A percentile compares a stretch with the other conserved stretches of the same genome.
phyloP scores from a whole-genome alignment of 176 grass and related monocot genomes.

The Oryza brachyantha region DNA sequence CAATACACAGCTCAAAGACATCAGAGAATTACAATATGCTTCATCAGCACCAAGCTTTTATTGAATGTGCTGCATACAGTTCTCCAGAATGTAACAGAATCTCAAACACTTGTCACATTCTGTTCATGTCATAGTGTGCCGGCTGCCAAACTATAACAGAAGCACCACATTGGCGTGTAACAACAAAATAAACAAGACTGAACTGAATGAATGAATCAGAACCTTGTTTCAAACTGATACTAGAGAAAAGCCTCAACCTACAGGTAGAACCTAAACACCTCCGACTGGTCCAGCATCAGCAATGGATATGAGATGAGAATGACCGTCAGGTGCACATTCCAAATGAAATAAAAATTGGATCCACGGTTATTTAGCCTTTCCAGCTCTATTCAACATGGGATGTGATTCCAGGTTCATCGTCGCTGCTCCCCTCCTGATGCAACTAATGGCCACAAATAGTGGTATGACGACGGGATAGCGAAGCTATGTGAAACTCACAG shows the following conservation, averaged over 20 bases:
- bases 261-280: conserved; percentile 61
- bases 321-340: conserved; percentile 71
- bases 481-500: conserved; percentile 24
- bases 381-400: conserved; percentile 26
- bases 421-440: conserved; percentile 20
- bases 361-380: conserved; percentile 29
- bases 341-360: conserved; percentile 38
- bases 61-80: not conserved
- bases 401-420: conserved; percentile 33
- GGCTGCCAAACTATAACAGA: conserved; percentile 23
- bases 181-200: conserved; percentile 12
- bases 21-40: not conserved
- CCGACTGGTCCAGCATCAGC: conserved; percentile 62
- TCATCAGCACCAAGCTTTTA: conserved; percentile 33
- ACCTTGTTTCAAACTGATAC: conserved; percentile 27
- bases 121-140: conserved; percentile 1
- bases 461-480: conserved; percentile 16
- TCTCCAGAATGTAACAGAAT: conserved; percentile 31
- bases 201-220: conserved; percentile 42
- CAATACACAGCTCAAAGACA: not conserved
- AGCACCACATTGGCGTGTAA: conserved; percentile 4
- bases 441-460: conserved; percentile 20
- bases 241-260: conserved; percentile 41
- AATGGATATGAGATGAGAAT: conserved; percentile 39
- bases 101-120: conserved; percentile 23